Conservation (phyloP, 2,329 filamentous ascomycete species). For the Ceratocystis papillata region DNA sequence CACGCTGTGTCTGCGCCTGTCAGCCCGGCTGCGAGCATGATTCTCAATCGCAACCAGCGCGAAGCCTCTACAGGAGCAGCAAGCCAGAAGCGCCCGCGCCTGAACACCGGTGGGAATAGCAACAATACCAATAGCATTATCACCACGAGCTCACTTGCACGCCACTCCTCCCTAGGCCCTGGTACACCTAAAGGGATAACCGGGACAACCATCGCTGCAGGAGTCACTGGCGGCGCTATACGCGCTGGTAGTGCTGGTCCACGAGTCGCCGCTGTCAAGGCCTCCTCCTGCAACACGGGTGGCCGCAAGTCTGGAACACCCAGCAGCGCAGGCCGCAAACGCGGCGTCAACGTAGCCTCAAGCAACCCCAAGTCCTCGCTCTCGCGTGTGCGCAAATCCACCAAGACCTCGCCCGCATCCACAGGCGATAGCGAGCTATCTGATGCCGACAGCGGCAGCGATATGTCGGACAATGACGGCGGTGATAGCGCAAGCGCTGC, state of each 20-base stretch:
- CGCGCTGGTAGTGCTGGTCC: constrained; percentile 52
- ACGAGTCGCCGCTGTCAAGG: constrained; percentile 40
- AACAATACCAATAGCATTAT: constrained; percentile 33
- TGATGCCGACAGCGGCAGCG: constrained; percentile 48
- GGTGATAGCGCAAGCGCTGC: constrained; percentile 33
- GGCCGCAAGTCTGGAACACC: constrained; percentile 41
- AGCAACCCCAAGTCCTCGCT: constrained; percentile 47
- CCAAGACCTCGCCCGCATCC: constrained; percentile 52
- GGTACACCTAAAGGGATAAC: constrained; percentile 46
- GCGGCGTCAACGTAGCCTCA: constrained; percentile 31
- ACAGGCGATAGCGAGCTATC: constrained; percentile 55
- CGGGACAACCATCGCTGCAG: constrained; percentile 27
- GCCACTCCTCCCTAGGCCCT: constrained; percentile 53
- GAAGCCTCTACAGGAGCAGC: constrained; percentile 44
- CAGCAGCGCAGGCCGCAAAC: constrained; percentile 36
- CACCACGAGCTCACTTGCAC: constrained; percentile 48
- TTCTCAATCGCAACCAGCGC: constrained; percentile 45
- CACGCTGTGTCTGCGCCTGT: constrained; percentile 48
- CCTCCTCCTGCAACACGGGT: constrained; percentile 31
- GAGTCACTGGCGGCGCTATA: constrained; percentile 30
- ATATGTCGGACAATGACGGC: constrained; percentile 39
- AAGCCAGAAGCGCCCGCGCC: constrained; percentile 37
- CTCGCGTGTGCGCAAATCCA: constrained; percentile 50
- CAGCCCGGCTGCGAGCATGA: constrained; percentile 50
- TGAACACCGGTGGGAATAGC: constrained; percentile 42